phyloP scores from a whole-genome alignment of 2,329 filamentous ascomycete genomes.

The Colletotrichum kahawae region DNA sequence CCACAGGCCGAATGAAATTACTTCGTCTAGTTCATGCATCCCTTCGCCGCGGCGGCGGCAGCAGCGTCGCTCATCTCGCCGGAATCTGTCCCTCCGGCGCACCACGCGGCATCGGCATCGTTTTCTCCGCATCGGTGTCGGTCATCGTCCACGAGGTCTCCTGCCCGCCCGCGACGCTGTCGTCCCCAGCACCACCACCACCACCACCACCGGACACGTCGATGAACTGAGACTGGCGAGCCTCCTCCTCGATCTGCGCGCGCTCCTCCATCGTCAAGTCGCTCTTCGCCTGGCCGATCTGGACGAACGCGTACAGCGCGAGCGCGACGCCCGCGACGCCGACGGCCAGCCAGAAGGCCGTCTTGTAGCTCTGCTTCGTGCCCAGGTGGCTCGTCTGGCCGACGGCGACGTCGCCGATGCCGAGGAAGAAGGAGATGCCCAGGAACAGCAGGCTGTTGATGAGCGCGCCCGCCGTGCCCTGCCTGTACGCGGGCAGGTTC shows the following conservation, averaged over 20 bases:
- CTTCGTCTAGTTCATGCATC: background rate
- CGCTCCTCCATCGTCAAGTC: conserved; percentile 26
- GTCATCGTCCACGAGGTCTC: conserved; percentile 1
- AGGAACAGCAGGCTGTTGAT: conserved; percentile 75
- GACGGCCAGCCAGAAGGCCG: conserved; percentile 70
- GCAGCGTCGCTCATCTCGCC: background rate
- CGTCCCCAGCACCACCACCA: background rate
- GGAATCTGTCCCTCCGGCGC: background rate
- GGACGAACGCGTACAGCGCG: conserved; percentile 59
- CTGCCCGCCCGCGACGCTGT: background rate
- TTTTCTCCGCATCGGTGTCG: conserved; percentile 6
- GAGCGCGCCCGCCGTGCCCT: conserved; percentile 74
- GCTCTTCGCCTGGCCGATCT: conserved; percentile 24
- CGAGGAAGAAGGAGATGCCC: conserved; percentile 74
- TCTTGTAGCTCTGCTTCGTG: conserved; percentile 60
- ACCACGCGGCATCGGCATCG: background rate
- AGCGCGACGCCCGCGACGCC: conserved; percentile 58
- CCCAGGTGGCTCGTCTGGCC: conserved; percentile 52
- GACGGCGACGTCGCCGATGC: conserved; percentile 70
- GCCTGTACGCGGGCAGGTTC: conserved; percentile 66
- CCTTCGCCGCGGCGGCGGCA: background rate
- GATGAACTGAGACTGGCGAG: background rate
- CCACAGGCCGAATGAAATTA: background rate
- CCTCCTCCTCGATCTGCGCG: conserved; percentile 19
- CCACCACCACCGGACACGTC: background rate